These are phyloP conservation scores for Xylaria curta DNA, from an alignment of 495 filamentous ascomycete genomes.

Conservation along the genomic window DNA sequence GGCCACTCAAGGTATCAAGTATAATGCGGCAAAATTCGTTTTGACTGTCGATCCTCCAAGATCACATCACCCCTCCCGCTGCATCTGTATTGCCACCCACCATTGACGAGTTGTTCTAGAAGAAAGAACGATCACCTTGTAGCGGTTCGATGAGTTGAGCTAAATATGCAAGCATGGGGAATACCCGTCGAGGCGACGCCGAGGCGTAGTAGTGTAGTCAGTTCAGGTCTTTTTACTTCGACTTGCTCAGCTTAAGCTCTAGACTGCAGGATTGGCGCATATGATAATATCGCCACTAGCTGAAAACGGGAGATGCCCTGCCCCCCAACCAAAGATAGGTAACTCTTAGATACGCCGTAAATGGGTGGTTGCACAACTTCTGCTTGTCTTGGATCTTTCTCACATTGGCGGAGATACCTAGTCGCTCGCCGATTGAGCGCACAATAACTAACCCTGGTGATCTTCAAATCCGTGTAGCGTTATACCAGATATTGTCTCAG, in stretches of 20 bases:
- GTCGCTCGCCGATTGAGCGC: neutral
- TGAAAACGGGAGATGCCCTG: neutral
- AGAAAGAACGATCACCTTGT: neutral
- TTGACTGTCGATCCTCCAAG: neutral
- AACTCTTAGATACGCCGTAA: neutral
- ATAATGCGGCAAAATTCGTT: neutral
- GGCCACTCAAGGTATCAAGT: neutral
- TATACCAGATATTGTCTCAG: neutral
- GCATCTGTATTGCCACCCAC: neutral
- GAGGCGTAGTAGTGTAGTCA: conserved; percentile 4
- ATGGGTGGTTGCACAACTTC: too few relatives aligned
- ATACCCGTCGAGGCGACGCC: conserved; percentile 2
- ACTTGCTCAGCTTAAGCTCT: neutral
- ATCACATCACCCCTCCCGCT: neutral
- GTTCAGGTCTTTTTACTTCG: neutral
- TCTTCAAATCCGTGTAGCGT: neutral
- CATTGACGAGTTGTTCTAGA: conserved; percentile 5
- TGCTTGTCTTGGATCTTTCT: conserved; percentile 8
- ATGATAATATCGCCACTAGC: conserved; percentile 11
- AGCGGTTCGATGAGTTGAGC: neutral
- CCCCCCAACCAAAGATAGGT: too few relatives aligned
- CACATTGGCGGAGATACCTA: neutral
- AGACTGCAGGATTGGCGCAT: conserved; percentile 11
- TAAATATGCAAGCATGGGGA: neutral
- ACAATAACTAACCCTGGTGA: neutral